Conservation (phyloP, 2,329 filamentous ascomycete species). For the Trichothecium roseum region DNA sequence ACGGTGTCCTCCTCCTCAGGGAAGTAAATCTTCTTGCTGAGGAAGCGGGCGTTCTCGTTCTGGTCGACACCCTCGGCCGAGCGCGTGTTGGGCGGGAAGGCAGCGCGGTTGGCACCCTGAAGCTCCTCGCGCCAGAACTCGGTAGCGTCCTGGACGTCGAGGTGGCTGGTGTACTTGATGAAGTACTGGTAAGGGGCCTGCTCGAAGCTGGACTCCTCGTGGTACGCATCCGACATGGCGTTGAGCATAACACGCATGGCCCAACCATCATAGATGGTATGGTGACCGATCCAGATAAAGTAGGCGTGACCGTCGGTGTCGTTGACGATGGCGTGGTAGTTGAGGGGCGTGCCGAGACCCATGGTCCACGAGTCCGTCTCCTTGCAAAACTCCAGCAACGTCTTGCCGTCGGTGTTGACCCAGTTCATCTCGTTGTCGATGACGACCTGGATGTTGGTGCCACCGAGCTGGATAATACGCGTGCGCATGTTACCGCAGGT, state of each 20-base stretch:
- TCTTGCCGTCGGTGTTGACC: neutral
- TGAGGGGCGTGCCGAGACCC: slow-evolving; percentile 5
- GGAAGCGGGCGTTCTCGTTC: neutral
- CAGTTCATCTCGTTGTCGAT: slow-evolving; percentile 4
- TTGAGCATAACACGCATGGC: slow-evolving; percentile 6
- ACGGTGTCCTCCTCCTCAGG: neutral
- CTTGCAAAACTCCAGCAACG: neutral
- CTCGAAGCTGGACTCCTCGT: slow-evolving; percentile 8
- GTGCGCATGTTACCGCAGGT: slow-evolving; percentile 9
- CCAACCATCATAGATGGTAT: slow-evolving; percentile 11
- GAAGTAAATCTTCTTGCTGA: slow-evolving; percentile 1
- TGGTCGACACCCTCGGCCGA: too few relatives aligned
- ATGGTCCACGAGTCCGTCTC: slow-evolving; percentile 1
- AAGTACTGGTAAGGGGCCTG: neutral
- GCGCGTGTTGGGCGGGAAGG: neutral
- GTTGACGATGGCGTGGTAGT: slow-evolving; percentile 6
- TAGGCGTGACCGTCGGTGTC: slow-evolving; percentile 2
- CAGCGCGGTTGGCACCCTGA: neutral
- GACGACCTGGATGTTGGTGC: slow-evolving; percentile 5
- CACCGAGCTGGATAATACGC: slow-evolving; percentile 8
- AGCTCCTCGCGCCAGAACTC: slow-evolving; percentile 1
- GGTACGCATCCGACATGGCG: neutral
- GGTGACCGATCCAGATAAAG: slow-evolving; percentile 10
- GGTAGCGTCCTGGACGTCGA: neutral
- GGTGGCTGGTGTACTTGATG: slow-evolving; percentile 1